phyloP scores from a whole-genome alignment of 148 eudicot species.

The Vaccinium myrtillus region DNA sequence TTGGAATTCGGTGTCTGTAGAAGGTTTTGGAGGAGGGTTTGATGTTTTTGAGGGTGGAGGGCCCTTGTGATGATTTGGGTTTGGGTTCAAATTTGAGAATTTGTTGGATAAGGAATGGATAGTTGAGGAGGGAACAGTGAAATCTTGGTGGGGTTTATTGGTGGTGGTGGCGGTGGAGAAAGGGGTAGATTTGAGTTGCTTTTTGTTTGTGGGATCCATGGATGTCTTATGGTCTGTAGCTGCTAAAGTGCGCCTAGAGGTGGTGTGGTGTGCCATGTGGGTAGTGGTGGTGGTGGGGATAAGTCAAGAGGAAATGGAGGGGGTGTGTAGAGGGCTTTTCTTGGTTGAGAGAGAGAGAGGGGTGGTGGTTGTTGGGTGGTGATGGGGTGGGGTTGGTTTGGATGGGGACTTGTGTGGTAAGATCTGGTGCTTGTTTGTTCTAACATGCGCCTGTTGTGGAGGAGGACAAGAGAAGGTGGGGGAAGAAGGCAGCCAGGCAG shows the following conservation, averaged over 20 bases:
- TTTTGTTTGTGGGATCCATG: slow-evolving; percentile 45
- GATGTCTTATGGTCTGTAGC: slow-evolving; percentile 26
- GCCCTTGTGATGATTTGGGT: slow-evolving; percentile 38
- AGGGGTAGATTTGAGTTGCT: slow-evolving; percentile 28
- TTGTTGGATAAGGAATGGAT: slow-evolving; percentile 55
- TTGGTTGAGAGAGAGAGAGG: neutral
- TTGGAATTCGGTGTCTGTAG: slow-evolving; percentile 24
- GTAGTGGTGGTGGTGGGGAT: slow-evolving; percentile 14
- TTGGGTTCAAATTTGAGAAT: slow-evolving; percentile 46
- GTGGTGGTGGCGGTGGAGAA: slow-evolving; percentile 23
- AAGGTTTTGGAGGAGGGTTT: slow-evolving; percentile 28
- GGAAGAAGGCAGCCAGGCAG: neutral
- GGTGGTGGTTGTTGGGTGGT: slow-evolving; percentile 5
- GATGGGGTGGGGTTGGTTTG: slow-evolving; percentile 11
- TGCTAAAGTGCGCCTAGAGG: slow-evolving; percentile 45
- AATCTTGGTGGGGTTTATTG: slow-evolving; percentile 34
- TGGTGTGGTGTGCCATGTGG: slow-evolving; percentile 36
- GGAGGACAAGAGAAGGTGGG: slow-evolving; percentile 28
- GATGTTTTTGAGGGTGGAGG: slow-evolving; percentile 27
- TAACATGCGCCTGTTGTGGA: slow-evolving; percentile 34
- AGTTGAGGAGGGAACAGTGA: slow-evolving; percentile 42
- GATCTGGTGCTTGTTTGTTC: slow-evolving; percentile 10
- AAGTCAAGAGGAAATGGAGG: slow-evolving; percentile 13
- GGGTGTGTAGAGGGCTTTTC: neutral
- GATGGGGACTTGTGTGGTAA: slow-evolving; percentile 20